Conservation (phyloP, 306 rosid genomes). For the Prunus persica region Prunus_persica_NCBIv2 NC_034015.1:18735001-18735500, state of each 20-base stretch:
- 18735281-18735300: constrained; percentile 65
- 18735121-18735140: background rate
- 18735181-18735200: constrained; percentile 58
- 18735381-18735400: background rate
- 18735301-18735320: constrained; percentile 61
- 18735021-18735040: constrained; percentile 53
- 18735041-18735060: constrained; percentile 92
- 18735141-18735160: background rate
- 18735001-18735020: constrained; percentile 52
- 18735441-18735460: constrained; percentile 24
- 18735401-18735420: background rate
- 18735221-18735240: constrained; percentile 50
- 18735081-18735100: background rate
- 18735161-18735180: constrained; percentile 64
- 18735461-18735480: constrained; percentile 91
- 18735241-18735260: constrained; percentile 58
- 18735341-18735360: constrained; percentile 71
- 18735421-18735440: background rate
- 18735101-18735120: too few species aligned
- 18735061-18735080: constrained; percentile 93
- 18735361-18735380: constrained; percentile 2
- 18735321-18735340: constrained; percentile 69
- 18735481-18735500: constrained; percentile 95
- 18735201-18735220: constrained; percentile 68
- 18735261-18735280: constrained; percentile 78